Conservation (phyloP, 441 rosid genomes). For the Pelargonium cotyledonis region DNA sequence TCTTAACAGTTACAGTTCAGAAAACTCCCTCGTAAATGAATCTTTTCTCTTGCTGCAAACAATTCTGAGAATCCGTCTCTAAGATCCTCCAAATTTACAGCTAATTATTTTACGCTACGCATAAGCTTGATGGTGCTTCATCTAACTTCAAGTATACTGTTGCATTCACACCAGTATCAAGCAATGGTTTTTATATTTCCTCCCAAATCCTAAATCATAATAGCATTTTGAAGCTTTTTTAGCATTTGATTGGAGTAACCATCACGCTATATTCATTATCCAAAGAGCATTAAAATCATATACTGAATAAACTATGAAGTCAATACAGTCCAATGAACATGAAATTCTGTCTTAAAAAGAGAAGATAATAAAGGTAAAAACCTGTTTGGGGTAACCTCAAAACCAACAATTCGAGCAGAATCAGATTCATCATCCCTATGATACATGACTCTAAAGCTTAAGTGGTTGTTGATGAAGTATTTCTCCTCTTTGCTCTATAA, state of each 20-base stretch:
- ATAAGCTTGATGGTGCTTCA: too few species aligned
- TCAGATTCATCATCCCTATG: conserved; percentile 73
- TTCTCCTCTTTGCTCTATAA: conserved; percentile 89
- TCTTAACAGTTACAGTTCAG: neutral
- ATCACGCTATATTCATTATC: neutral
- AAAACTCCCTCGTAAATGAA: too few species aligned
- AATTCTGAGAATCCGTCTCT: neutral
- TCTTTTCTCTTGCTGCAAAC: neutral
- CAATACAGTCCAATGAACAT: conserved; percentile 9
- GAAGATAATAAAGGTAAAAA: conserved; percentile 18
- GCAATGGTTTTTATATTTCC: neutral
- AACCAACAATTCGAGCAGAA: conserved; percentile 84
- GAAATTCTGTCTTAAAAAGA: conserved; percentile 2
- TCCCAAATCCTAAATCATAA: neutral
- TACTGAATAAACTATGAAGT: neutral
- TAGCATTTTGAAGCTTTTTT: neutral
- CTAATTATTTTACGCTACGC: too few species aligned
- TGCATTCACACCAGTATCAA: too few species aligned
- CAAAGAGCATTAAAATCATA: neutral
- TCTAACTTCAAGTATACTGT: too few species aligned
- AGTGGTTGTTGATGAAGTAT: conserved; percentile 83
- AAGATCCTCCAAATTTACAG: too few species aligned
- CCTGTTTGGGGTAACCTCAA: conserved; percentile 92
- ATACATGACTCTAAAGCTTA: conserved; percentile 87
- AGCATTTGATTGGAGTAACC: neutral